Percentiles rank a stretch among this genome's conserved stretches.
Conservation (phyloP, 2,329 filamentous ascomycete genomes). For the Cercospora sp. region DNA sequence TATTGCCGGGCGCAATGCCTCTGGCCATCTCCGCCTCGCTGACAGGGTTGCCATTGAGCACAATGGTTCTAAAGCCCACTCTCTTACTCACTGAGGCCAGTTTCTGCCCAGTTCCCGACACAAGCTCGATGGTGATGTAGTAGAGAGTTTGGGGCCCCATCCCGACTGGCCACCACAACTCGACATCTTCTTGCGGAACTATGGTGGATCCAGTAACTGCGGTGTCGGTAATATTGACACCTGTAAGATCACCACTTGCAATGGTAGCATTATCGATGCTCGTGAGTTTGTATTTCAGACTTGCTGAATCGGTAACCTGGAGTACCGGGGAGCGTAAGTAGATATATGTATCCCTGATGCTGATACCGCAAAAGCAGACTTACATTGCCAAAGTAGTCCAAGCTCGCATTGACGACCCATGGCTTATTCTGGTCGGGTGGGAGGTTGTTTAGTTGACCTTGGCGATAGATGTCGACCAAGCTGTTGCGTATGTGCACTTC, state of each 20-base stretch:
- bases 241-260: conserved; percentile 42
- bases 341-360: background rate
- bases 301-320: conserved; percentile 44
- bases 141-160: conserved; percentile 61
- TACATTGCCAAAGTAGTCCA: conserved; percentile 56
- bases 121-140: conserved; percentile 54
- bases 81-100: conserved; percentile 54
- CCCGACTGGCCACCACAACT: conserved; percentile 63
- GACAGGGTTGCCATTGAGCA: conserved; percentile 58
- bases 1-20: conserved; percentile 59
- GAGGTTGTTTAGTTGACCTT: conserved; percentile 60
- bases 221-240: conserved; percentile 45
- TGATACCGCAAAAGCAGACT: background rate
- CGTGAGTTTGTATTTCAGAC: conserved; percentile 51
- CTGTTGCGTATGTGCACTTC: conserved; percentile 55
- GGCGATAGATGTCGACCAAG: conserved; percentile 60
- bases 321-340: background rate
- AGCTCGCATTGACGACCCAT: conserved; percentile 63
- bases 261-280: conserved; percentile 49
- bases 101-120: conserved; percentile 40
- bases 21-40: conserved; percentile 55
- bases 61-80: conserved; percentile 63
- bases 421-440: conserved; percentile 58
- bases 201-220: conserved; percentile 53
- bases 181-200: conserved; percentile 49